phyloP scores from a whole-genome alignment of 2,329 filamentous ascomycete species.

The Cytospora leucostoma region DNA sequence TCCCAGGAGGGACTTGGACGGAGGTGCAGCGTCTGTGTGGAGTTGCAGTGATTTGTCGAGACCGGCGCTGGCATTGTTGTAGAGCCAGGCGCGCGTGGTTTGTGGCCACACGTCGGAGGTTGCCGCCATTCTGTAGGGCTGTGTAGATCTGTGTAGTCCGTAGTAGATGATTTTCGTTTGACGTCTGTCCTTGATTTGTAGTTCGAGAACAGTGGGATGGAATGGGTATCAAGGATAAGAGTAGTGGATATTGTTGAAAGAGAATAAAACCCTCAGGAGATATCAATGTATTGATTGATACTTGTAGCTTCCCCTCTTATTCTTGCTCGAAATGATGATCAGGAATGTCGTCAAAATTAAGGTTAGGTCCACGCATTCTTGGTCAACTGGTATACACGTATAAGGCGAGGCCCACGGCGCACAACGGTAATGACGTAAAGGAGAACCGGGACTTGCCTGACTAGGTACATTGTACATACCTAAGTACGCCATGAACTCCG shows the following conservation, averaged over 20 bases:
- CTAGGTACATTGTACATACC: too few relatives aligned
- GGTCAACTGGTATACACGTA: too few relatives aligned
- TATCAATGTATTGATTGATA: neutral
- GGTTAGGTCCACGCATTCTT: neutral
- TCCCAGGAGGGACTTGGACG: slow-evolving; percentile 40
- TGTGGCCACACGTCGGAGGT: slow-evolving; percentile 18
- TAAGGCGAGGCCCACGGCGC: neutral
- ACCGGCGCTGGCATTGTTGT: slow-evolving; percentile 44
- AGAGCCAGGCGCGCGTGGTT: slow-evolving; percentile 62
- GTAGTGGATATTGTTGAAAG: too few relatives aligned
- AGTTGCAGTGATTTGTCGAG: slow-evolving; percentile 57
- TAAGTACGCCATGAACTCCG: too few relatives aligned
- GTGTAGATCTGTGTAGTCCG: neutral
- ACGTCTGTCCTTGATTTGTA: neutral
- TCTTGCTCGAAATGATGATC: neutral
- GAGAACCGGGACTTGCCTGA: too few relatives aligned
- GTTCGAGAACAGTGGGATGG: too few relatives aligned
- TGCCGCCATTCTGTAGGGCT: slow-evolving; percentile 10
- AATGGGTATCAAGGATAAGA: too few relatives aligned
- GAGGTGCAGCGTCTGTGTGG: slow-evolving; percentile 43
- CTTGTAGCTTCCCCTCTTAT: neutral
- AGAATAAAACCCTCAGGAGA: too few relatives aligned
- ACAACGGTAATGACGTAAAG: slow-evolving; percentile 14
- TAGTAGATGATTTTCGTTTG: too few relatives aligned
- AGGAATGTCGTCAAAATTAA: slow-evolving; percentile 18